Base-by-base conservation (phyloP, 495 filamentous ascomycete species). In the Umbilicaria muhlenbergii region DNA sequence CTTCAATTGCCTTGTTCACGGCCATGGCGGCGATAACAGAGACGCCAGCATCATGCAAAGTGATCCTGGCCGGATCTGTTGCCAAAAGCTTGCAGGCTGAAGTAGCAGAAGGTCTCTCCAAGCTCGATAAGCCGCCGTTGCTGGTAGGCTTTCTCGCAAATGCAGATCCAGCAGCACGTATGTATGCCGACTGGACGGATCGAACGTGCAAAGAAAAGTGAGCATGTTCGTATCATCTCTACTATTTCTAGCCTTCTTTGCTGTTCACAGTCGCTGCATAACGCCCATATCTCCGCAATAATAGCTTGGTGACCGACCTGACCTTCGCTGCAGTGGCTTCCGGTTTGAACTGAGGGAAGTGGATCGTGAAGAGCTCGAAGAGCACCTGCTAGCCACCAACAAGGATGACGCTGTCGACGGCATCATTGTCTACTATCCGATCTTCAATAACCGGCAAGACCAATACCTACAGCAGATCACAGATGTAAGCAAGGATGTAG, bases 351-450 rank as follows among this genome's bases (percentile, higher is more conserved):
- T 95, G 39, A 81, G 81, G 43, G 69, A 79, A 56, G 74, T 94
- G 35, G 68, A 80, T 51, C 89, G 86, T 48, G 88, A 94, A 52
- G 71, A 77, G 17, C 78, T 98, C 46, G 91, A 96, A 68, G 81
- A 93, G 46, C 71, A 76, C 41, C 78, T 98, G 53, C 65, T 92
- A 24, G 66, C 65, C 43, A 91, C 91, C 49, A 96, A 98, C 62
- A 61, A 67, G 28, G 86, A 95, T 60, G 52, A 68, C 42, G 49
- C 60, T 11, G 77, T 95, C 44, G 81, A 94, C 62, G 91, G 91
- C 51, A 94, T 96, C 51, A 89, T 98, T 49, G 84, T 96, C 56
- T 98, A 98, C 66, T 98, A 95, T 63, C 91, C 91, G 34, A 93
- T 98, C 61, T 96, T 93, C 71, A 78, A 81, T 63, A 78, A 75